These are phyloP conservation scores for Myxozyma mucilagina DNA, from an alignment of 805 yeast genomes.

Conservation along the genomic window DNA sequence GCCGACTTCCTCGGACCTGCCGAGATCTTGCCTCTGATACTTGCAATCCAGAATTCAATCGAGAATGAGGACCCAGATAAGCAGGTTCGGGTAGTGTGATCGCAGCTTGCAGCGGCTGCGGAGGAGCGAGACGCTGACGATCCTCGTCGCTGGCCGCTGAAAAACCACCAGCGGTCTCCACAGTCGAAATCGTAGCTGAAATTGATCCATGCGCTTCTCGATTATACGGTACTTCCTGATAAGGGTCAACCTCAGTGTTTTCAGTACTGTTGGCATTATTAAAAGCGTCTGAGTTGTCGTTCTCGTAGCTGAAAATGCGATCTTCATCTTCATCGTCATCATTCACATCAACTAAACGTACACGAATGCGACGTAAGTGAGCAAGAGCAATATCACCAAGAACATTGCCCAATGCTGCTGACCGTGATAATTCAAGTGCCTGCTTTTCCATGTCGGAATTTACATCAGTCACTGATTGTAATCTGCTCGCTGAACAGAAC, in stretches of 20 bases:
- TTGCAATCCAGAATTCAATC: background rate
- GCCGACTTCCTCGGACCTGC: background rate
- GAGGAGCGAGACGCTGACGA: constrained; percentile 2
- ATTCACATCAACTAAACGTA: constrained; percentile 1
- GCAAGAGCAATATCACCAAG: constrained; percentile 9
- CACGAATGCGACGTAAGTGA: constrained; percentile 11
- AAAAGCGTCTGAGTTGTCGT: background rate
- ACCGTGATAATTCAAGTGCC: background rate
- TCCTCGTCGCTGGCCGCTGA: background rate
- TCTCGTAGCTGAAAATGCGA: background rate
- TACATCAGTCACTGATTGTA: background rate
- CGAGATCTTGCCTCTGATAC: background rate
- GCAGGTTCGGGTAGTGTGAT: constrained; percentile 2
- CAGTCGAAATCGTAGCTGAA: background rate
- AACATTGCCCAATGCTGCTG: background rate
- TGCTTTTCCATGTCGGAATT: background rate
- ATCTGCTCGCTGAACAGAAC: background rate
- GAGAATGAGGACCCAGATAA: background rate
- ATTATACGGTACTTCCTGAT: background rate
- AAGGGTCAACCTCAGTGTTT: background rate
- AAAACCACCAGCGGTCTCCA: background rate
- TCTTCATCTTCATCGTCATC: background rate
- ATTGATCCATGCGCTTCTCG: background rate
- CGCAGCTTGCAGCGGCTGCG: background rate
- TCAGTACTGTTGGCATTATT: background rate